These are phyloP conservation scores for Chaetomium cochliodes DNA, from an alignment of 495 filamentous ascomycete genomes.

Conservation along the genomic window DNA sequence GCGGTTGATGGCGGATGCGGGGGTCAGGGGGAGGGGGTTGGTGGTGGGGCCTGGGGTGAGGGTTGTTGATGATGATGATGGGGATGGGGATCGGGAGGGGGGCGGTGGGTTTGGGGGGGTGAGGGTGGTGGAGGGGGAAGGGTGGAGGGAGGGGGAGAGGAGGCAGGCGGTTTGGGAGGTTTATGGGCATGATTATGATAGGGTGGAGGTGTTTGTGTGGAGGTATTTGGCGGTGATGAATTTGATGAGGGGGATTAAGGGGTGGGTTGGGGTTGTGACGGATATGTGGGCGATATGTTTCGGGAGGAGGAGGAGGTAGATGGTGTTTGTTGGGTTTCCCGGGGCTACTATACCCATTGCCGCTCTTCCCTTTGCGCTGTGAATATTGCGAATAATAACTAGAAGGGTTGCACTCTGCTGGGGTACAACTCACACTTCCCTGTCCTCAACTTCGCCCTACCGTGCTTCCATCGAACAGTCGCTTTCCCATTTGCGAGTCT, in stretches of 20 bases:
- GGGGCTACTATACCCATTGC: too few species aligned
- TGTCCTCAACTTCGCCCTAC: too few species aligned
- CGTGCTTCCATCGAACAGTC: too few species aligned
- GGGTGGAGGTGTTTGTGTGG: constrained; percentile 51
- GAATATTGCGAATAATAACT: too few species aligned
- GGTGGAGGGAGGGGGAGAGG: constrained; percentile 8
- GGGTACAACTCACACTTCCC: too few species aligned
- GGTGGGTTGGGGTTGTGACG: constrained; percentile 50
- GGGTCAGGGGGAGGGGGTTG: constrained; percentile 52
- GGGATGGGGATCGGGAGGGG: constrained; percentile 29
- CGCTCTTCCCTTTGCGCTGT: too few species aligned
- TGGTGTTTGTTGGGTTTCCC: too few species aligned
- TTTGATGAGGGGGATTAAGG: constrained; percentile 41
- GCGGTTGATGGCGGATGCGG: constrained; percentile 46
- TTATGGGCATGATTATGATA: constrained; percentile 58
- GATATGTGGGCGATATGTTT: constrained; percentile 44
- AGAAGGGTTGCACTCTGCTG: too few species aligned
- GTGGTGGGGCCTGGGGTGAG: constrained; percentile 54
- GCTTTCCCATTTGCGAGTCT: too few species aligned
- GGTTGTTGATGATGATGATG: constrained; percentile 30
- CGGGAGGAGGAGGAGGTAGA: neutral
- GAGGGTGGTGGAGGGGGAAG: constrained; percentile 6
- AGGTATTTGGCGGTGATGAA: constrained; percentile 52
- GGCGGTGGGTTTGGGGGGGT: constrained; percentile 10
- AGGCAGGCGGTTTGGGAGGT: constrained; percentile 50